A percentile compares a stretch with the other conserved stretches of the same genome.
Evolutionary conservation across 2,329 filamentous ascomycete genomes (phyloP).

Genomic region (Lachnellula occidentalis): DNA sequence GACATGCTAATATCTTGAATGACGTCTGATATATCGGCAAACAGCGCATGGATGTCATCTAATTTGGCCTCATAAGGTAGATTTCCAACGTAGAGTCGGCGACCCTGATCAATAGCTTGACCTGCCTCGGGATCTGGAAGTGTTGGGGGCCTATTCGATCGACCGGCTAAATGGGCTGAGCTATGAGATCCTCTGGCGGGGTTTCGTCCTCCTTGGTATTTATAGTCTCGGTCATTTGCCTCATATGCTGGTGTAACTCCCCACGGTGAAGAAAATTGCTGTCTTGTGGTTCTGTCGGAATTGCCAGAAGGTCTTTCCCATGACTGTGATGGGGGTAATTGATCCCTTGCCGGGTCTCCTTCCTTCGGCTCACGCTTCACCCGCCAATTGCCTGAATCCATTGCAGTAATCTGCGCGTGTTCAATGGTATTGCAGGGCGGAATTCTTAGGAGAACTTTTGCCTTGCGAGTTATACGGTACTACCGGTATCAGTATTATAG

Average conservation of each 20-base stretch:
- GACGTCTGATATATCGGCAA: conserved; percentile 36
- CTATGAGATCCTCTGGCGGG: conserved; percentile 1
- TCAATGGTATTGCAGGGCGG: too few relatives aligned
- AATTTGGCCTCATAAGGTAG: conserved; percentile 48
- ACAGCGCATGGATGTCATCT: conserved; percentile 44
- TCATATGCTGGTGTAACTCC: neutral
- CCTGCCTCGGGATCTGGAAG: conserved; percentile 5
- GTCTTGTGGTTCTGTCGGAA: neutral
- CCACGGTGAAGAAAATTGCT: neutral
- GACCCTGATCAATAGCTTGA: conserved; percentile 23
- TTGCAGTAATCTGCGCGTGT: neutral
- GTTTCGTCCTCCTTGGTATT: neutral
- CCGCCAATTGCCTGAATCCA: conserved; percentile 27
- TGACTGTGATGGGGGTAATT: neutral
- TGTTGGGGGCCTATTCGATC: neutral
- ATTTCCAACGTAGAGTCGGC: conserved; percentile 48
- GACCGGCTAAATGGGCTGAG: neutral
- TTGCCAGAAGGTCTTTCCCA: neutral
- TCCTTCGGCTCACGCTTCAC: conserved; percentile 15
- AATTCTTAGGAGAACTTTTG: too few relatives aligned
- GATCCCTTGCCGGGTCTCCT: neutral
- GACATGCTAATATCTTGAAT: conserved; percentile 61
- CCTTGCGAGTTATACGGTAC: too few relatives aligned
- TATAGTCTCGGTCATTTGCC: neutral
- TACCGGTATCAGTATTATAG: too few relatives aligned